Evolutionary conservation across 2,329 filamentous ascomycete genomes (phyloP), one percentile per base, ranked within the genome.

Genomic region (Sordariomycetes sp.): DNA sequence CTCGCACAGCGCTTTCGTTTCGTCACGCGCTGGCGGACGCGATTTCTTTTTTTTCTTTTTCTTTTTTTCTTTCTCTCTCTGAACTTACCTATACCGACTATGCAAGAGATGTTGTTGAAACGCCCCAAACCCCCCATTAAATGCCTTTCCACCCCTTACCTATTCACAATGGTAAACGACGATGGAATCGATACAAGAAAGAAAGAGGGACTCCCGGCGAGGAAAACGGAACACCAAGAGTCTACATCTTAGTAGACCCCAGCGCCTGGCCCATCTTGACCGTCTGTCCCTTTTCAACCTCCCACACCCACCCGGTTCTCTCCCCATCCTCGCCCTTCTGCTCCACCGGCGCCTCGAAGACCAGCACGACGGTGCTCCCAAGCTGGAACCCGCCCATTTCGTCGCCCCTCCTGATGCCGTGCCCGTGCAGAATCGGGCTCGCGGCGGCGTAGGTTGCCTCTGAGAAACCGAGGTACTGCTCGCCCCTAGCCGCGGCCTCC

Each of bases 311-410:
- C 0, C 90, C 90, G 15, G 79, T 81, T 59, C 77, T 81, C 57
- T 78, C 73, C 22, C 74, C 76, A 17, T 52, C 20, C 35, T 57
- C 55, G 35, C 74, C 74, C 8, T 70, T 72, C 58, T 76, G 76
- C 69, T 80, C 84, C 1, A 83, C 62, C 45, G 60, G 59, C 13
- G 94, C 94, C 72, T 99, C 95, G 67, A 99, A 99, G 0, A 99
- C 90, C 56, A 99, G 76, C 45, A 99, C 94, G 62, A 99, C 85
- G 1, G 92, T 96, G 69, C 90, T 96, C 22, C 94, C 94, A 3
- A 99, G 78, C 74, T 95, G 90, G 73, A 99, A 99, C 0, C 94
- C 95, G 57, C 94, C 94, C 90, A 99, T 97, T 71, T 99, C 94
- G 67, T 97, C 92, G 39, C 94, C 94, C 52, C 88, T 80, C 61